Base-by-base conservation (phyloP, 805 yeast genomes). In the Phaffomyces thermotolerans region DNA sequence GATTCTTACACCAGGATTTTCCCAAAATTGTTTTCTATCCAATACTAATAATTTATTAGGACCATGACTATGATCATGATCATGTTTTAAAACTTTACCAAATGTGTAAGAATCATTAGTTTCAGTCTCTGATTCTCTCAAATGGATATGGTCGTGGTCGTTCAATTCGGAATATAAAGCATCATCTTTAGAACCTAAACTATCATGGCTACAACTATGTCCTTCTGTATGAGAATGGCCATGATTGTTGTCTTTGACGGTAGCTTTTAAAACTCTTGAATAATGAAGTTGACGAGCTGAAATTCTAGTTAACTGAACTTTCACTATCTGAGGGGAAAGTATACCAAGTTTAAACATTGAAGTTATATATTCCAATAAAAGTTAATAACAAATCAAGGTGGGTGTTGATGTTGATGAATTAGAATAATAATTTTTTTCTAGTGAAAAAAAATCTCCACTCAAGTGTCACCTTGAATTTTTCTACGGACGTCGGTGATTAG, bases 1-100 rank as follows among this genome's bases (percentile, higher is more conserved):
- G 53, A 91, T 89, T 52, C 93, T 73, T 15, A 88, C 95, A 12
- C 95, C 96, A 3, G 96, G 95, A 58, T 88, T 86, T 22, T 70
- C 64, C 49, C 66, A 63, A 41, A 73, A 63, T 40, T 72, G 67
- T 42, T 68, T 74, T 50, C 66, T 67, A 58, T 70, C 67, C 49
- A 64, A 43, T 4, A 64, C 63, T 13, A 67, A 49, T 41, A 66
- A 47, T n/a, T 57, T 62, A 31, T 54, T 51, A 18, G 60, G 61
- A 3, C 58, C 59, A 43, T 62, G 65, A 4, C 62, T 44, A 38
- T 69, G 73, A 6, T 62, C 51, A 41, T 68, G 72, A 8, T 63
- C 63, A 39, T 60, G 60, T 7, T 48, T 48, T 23, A 54, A 33
- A 40, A 62, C 53, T 34, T 62, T 53, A 22, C 71, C 72, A 45